These are phyloP conservation scores for Trichosporon sp. DNA, from an alignment of 1,284 basidiomycete genomes.

Conservation along the genomic window DNA sequence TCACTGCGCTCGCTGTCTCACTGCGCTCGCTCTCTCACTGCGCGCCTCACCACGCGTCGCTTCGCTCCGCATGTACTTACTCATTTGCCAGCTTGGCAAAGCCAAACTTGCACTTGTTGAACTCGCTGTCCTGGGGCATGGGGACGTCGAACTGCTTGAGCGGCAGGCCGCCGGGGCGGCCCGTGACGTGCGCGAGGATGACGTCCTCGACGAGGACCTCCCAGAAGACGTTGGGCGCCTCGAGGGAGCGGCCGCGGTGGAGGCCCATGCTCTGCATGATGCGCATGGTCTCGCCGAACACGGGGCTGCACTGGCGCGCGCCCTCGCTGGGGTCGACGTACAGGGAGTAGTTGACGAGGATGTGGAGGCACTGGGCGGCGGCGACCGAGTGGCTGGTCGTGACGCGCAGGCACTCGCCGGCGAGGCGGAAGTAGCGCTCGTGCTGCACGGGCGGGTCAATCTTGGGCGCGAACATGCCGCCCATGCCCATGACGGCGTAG, in stretches of 20 bases:
- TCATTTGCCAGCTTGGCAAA: background rate
- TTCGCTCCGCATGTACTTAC: background rate
- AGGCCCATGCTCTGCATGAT: constrained; percentile 3
- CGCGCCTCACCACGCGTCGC: background rate
- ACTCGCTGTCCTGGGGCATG: constrained; percentile 4
- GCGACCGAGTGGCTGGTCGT: background rate
- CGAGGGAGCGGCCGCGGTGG: background rate
- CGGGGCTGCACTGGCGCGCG: background rate
- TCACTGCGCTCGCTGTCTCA: background rate
- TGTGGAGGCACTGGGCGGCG: background rate
- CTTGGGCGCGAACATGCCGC: constrained; percentile 1
- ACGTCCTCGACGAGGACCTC: background rate
- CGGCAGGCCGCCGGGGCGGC: background rate
- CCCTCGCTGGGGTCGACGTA: background rate
- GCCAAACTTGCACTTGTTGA: constrained; percentile 2
- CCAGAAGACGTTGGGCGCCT: background rate
- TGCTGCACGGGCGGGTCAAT: background rate
- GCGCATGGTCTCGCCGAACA: background rate
- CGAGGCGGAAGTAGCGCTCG: constrained; percentile 3
- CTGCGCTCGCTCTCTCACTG: background rate
- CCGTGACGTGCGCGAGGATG: background rate
- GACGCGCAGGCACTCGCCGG: constrained; percentile 1
- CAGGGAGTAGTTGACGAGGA: background rate
- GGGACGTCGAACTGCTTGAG: background rate
- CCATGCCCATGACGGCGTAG: constrained; percentile 4